Percentiles rank a stretch among this genome's conserved stretches.
Conservation (phyloP, 2,329 filamentous ascomycete genomes). For the Didymella sp. region DNA sequence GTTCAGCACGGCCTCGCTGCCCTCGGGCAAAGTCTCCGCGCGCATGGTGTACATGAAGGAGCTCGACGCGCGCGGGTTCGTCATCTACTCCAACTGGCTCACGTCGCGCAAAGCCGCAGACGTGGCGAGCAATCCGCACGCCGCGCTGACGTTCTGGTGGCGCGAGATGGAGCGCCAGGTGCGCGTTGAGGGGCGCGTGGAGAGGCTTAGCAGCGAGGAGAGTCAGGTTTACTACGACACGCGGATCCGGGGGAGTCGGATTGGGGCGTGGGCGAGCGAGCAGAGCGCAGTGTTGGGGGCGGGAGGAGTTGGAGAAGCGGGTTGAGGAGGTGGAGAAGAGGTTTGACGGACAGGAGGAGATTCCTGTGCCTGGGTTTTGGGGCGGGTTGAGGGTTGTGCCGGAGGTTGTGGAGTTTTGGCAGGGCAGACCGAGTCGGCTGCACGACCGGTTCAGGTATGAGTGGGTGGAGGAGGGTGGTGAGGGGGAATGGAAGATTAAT, state of each 20-base stretch:
- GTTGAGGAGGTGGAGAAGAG: slow-evolving; percentile 77
- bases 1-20: slow-evolving; percentile 72
- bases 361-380: slow-evolving; percentile 94
- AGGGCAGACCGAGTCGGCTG: slow-evolving; percentile 85
- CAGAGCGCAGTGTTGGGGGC: slow-evolving; percentile 81
- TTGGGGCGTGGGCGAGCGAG: slow-evolving; percentile 92
- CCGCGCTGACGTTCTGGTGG: slow-evolving; percentile 91
- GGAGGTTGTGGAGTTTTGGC: slow-evolving; percentile 92
- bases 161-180: slow-evolving; percentile 85
- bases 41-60: slow-evolving; percentile 96
- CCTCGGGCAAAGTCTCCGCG: slow-evolving; percentile 81
- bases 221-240: slow-evolving; percentile 71
- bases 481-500: slow-evolving; percentile 69
- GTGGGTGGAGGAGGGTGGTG: slow-evolving; percentile 58
- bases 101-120: slow-evolving; percentile 74
- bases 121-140: slow-evolving; percentile 75
- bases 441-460: slow-evolving; percentile 94
- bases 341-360: slow-evolving; percentile 78
- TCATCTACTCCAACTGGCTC: slow-evolving; percentile 92
- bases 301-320: slow-evolving; percentile 76
- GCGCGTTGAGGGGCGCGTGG: slow-evolving; percentile 79
- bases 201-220: slow-evolving; percentile 72
- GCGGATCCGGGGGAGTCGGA: slow-evolving; percentile 76
- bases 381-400: slow-evolving; percentile 87
- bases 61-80: slow-evolving; percentile 81